Conservation (phyloP, 768 basidiomycete genomes). For the Phaeotremella fagi region DNA sequence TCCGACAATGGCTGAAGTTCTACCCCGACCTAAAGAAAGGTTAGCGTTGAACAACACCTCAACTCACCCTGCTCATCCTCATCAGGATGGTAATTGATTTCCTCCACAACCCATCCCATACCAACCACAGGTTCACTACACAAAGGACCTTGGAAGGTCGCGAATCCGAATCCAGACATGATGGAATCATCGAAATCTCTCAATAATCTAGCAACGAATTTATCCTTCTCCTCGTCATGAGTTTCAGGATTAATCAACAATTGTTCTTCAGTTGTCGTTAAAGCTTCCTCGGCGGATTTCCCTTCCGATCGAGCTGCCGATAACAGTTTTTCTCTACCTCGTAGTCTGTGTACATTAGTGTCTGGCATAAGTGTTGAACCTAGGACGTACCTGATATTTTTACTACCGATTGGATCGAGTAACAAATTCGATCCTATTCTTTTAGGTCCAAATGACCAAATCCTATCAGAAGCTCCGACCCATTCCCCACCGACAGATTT, state of each 20-base stretch:
- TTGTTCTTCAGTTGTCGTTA: constrained; percentile 32
- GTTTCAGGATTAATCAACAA: too few relatives aligned
- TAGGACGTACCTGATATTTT: constrained; percentile 38
- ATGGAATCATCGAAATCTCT: constrained; percentile 72
- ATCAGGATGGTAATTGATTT: constrained; percentile 62
- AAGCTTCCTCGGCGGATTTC: constrained; percentile 41
- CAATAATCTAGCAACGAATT: constrained; percentile 24
- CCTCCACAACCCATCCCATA: constrained; percentile 78
- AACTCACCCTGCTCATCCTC: constrained; percentile 54
- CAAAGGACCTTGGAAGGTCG: constrained; percentile 86
- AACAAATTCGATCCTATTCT: constrained; percentile 79
- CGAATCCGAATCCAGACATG: constrained; percentile 92
- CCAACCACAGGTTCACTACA: constrained; percentile 94
- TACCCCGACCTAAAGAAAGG: constrained; percentile 62
- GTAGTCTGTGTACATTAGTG: constrained; percentile 16
- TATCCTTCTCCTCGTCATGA: constrained; percentile 25
- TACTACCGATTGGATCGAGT: constrained; percentile 58
- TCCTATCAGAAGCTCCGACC: constrained; percentile 62
- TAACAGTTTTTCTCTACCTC: constrained; percentile 30
- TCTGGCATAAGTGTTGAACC: neutral
- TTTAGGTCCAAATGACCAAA: constrained; percentile 92
- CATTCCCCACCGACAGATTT: constrained; percentile 70
- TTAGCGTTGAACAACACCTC: neutral
- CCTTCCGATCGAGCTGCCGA: constrained; percentile 38
- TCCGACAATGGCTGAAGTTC: constrained; percentile 78